Evolutionary conservation across 2,329 filamentous ascomycete species (phyloP), one percentile per base, ranked within the genome.

Genomic region (Venturia aucupariae): DNA sequence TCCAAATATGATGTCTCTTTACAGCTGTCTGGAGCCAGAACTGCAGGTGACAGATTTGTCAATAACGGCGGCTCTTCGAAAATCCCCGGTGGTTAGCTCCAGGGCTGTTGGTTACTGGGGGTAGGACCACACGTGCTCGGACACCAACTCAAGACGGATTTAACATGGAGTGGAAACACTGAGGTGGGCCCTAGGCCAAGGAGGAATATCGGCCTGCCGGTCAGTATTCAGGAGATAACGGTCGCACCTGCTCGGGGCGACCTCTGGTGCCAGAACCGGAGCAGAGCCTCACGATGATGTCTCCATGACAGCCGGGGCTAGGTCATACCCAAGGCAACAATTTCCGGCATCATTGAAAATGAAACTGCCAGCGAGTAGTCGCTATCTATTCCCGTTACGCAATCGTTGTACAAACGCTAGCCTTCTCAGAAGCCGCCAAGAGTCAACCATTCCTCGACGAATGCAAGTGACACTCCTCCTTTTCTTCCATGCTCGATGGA

Each of bases 391-490:
- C 17, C 22, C n/a, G 27, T 51, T 51, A 27, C 46, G 27, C 22
- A 5, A 27, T 24, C 4, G 22, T 17, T 51, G 46, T 51, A 51
- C 46, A 27, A 51, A 27, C 46, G 10, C 46, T 15, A 27, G 22
- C 24, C 46, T 22, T n/a, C 44, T 51, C 72, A 85, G 72, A 86
- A 84, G 73, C 81, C 80, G 70, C 84, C 84, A 81, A 85, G 81
- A 68, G 97, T 92, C 75, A 97, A 90, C 93, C 93, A 97, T 70
- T 86, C 90, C 66, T 90, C 90, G 59, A 97, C 80, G 75, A 96
- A 93, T 69, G 63, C 87, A 78, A 71, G 86, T 85, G 35, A 30
- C 8, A 17, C 15, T 35, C 51, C 51, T 35, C 35, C 79, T 77
- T 30, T 85, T 84, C 68, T 87, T 84, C 67, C 86, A 82, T n/a